These are phyloP conservation scores for Aspergillus leporis DNA, from an alignment of 495 filamentous ascomycete genomes.

Conservation along the genomic window DNA sequence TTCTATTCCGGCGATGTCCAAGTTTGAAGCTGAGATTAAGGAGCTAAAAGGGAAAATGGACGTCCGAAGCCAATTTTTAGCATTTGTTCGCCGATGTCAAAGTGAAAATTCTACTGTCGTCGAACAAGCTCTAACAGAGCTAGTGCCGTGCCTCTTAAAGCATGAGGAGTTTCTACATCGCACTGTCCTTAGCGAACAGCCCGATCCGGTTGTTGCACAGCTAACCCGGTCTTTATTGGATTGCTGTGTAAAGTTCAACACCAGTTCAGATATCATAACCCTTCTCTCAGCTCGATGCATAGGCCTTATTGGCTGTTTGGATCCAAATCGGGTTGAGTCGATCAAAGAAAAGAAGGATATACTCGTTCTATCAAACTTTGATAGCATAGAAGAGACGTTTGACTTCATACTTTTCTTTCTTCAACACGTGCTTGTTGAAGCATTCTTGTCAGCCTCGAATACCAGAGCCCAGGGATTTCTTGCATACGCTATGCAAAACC, in stretches of 20 bases:
- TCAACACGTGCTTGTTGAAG: slow-evolving; percentile 82
- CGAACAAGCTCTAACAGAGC: slow-evolving; percentile 72
- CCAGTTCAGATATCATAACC: slow-evolving; percentile 62
- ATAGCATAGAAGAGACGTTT: slow-evolving; percentile 71
- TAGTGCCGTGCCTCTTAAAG: slow-evolving; percentile 66
- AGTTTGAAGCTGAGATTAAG: slow-evolving; percentile 62
- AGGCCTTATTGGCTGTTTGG: slow-evolving; percentile 85
- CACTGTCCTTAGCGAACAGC: slow-evolving; percentile 81
- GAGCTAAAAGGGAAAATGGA: slow-evolving; percentile 61
- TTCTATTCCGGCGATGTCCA: slow-evolving; percentile 66
- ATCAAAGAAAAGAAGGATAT: slow-evolving; percentile 75
- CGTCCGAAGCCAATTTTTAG: slow-evolving; percentile 60
- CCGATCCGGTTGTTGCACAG: slow-evolving; percentile 68
- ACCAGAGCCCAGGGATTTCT: slow-evolving; percentile 85
- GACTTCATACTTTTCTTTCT: slow-evolving; percentile 85
- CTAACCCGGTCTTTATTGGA: slow-evolving; percentile 79
- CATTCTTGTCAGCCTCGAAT: slow-evolving; percentile 86
- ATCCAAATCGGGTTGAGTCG: slow-evolving; percentile 85
- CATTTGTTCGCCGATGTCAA: slow-evolving; percentile 69
- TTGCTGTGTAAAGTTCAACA: slow-evolving; percentile 75
- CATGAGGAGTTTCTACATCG: slow-evolving; percentile 82
- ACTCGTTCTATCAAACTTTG: slow-evolving; percentile 83
- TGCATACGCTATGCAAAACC: slow-evolving; percentile 89
- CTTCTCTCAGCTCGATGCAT: slow-evolving; percentile 76
- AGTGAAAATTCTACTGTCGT: slow-evolving; percentile 87